Percentiles rank a stretch among this genome's conserved stretches.
phyloP scores from a whole-genome alignment of 2,329 filamentous ascomycete species.

The Piedraia hortae region DNA sequence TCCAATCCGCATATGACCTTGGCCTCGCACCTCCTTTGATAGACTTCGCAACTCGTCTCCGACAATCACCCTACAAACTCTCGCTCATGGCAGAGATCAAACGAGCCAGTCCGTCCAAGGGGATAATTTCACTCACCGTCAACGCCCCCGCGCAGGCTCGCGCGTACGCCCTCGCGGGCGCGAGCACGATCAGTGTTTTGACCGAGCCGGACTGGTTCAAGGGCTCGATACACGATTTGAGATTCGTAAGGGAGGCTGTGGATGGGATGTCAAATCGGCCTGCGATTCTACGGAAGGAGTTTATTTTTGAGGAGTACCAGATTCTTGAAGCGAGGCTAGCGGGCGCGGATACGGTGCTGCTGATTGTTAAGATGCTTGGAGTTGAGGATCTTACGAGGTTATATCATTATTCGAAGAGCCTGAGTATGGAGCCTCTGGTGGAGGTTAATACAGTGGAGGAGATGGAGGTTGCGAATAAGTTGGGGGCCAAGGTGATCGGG shows the following conservation, averaged over 20 bases:
- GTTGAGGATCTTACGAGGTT: conserved; percentile 42
- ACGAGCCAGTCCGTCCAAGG: conserved; percentile 84
- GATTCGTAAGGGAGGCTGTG: conserved; percentile 65
- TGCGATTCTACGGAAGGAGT: conserved; percentile 81
- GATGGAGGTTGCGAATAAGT: conserved; percentile 61
- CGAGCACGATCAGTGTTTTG: conserved; percentile 92
- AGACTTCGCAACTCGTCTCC: conserved; percentile 49
- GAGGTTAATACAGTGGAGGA: conserved; percentile 89
- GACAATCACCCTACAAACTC: conserved; percentile 63
- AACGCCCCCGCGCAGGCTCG: conserved; percentile 74
- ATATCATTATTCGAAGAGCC: conserved; percentile 64
- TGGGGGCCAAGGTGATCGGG: conserved; percentile 77
- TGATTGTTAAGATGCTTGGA: conserved; percentile 97
- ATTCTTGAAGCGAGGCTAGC: conserved; percentile 82
- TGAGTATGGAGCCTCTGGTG: conserved; percentile 93
- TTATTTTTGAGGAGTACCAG: conserved; percentile 94
- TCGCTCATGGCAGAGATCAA: conserved; percentile 95
- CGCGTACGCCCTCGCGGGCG: conserved; percentile 76
- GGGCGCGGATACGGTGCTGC: conserved; percentile 74
- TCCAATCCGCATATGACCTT: conserved; percentile 66
- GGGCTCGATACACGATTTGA: conserved; percentile 79
- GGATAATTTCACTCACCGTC: conserved; percentile 64
- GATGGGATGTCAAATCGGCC: conserved; percentile 77
- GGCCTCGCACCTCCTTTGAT: conserved; percentile 64
- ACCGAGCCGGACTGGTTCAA: conserved; percentile 99